These are phyloP conservation scores for Lactarius quietus DNA, from an alignment of 768 basidiomycete species.

Conservation along the genomic window DNA sequence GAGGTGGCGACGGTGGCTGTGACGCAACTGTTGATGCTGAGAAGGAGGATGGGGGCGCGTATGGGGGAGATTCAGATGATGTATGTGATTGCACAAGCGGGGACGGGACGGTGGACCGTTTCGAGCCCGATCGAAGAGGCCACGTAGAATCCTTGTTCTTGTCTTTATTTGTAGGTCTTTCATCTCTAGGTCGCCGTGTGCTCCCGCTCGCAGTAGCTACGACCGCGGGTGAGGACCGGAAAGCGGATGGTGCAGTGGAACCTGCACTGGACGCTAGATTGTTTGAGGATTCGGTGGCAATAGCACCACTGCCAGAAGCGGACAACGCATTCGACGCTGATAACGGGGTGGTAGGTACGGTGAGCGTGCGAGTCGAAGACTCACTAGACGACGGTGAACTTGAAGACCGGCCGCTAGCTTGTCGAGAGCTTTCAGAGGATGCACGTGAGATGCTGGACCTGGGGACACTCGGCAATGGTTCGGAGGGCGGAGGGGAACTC, in stretches of 20 bases:
- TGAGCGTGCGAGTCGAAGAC: conserved; percentile 21
- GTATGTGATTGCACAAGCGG: conserved; percentile 16
- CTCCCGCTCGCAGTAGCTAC: not conserved
- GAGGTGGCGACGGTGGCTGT: not conserved
- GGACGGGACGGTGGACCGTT: conserved; percentile 16
- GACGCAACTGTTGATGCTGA: conserved; percentile 14
- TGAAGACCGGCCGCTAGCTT: not conserved
- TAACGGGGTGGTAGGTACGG: not conserved
- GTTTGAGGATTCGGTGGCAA: conserved; percentile 4
- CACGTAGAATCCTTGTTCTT: conserved; percentile 18
- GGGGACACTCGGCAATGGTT: conserved; percentile 12
- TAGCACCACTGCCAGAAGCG: conserved; percentile 5
- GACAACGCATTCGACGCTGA: conserved; percentile 7
- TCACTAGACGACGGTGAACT: conserved; percentile 22
- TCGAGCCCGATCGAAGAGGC: conserved; percentile 16
- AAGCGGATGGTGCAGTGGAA: not conserved
- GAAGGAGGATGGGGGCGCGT: conserved; percentile 23
- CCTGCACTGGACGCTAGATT: not conserved
- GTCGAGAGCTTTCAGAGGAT: conserved; percentile 13
- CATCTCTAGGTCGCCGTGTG: conserved; percentile 12
- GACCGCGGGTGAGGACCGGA: not conserved
- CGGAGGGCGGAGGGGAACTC: conserved; percentile 9
- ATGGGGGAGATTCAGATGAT: conserved; percentile 13
- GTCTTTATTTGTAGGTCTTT: not conserved
- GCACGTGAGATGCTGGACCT: conserved; percentile 14